Evolutionary conservation across 192 early-diverging fungal genomes (phyloP), one percentile per base, ranked within the genome.

Genomic region (Rhizophagus sp.): DNA sequence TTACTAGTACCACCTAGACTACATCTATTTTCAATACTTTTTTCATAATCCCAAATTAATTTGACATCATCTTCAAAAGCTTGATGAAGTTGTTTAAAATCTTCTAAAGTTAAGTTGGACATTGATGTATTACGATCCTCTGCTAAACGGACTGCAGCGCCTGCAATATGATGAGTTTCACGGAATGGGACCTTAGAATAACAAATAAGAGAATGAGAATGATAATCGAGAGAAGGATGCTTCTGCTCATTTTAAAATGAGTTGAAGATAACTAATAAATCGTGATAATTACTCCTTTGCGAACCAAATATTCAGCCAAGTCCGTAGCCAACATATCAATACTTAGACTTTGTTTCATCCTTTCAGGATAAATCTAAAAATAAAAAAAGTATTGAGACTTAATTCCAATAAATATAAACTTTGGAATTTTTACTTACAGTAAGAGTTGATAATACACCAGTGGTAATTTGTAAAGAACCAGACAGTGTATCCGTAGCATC

Each of bases 321-420:
- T 99, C 98, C 0, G 98, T 99, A 3, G 98, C 98, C 75, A 99
- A 90, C 97, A 99, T 97, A 82, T 98, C 97, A 19, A 87, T 88
- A 44, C 93, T 96, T 80, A 99, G 88, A 50, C 87, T 90, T 25
- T 86, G 84, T 84, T 85, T 81, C 97, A 98, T 99, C 81, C 90
- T 95, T 73, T 92, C 93, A 3, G 93, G 85, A 76, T 96, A 89
- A 75, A 98, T 92, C 92, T 94, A 86, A 15, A 57, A 34, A 69
- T 41, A 41, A 79, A 82, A 70, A 64, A 44, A 17, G 4, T 73
- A 12, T 19, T 25, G 19, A 17, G 2, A 7, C 4, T 50, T 5
- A 75, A 30, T 13, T n/a, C 24, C 13, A 3, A 34, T 9, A 11
- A 61, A 30, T 0, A 8, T 50, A 52, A 78, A 27, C 49, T 39